Evolutionary conservation across 2,329 filamentous ascomycete genomes (phyloP).

Genomic region (Cladophialophora bantiana): DNA sequence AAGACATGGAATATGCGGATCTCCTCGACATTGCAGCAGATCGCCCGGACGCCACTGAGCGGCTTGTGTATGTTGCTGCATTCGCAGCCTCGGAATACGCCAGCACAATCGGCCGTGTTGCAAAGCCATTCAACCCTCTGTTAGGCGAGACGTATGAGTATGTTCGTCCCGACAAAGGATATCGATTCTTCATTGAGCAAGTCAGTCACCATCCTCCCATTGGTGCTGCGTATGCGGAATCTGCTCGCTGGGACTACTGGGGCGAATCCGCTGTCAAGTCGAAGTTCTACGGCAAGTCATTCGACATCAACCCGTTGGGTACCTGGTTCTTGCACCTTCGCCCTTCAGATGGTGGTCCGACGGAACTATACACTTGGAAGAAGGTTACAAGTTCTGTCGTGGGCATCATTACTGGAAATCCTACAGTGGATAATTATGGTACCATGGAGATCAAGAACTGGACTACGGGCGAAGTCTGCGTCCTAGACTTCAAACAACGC

Average conservation of each 20-base stretch:
- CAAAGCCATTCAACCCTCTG: slow-evolving; percentile 97
- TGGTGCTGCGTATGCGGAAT: slow-evolving; percentile 91
- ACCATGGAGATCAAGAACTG: slow-evolving; percentile 97
- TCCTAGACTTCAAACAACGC: slow-evolving; percentile 90
- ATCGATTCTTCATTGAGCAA: slow-evolving; percentile 98
- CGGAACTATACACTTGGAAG: slow-evolving; percentile 97
- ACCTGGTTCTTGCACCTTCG: slow-evolving; percentile 95
- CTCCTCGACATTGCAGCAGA: slow-evolving; percentile 88
- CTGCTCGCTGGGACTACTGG: slow-evolving; percentile 93
- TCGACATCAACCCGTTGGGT: slow-evolving; percentile 93
- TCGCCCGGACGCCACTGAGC: slow-evolving; percentile 83
- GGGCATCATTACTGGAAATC: slow-evolving; percentile 96
- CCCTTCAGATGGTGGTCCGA: slow-evolving; percentile 74
- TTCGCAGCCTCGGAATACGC: slow-evolving; percentile 97
- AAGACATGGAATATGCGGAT: slow-evolving; percentile 98
- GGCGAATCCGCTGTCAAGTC: slow-evolving; percentile 94
- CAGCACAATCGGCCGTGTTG: slow-evolving; percentile 93
- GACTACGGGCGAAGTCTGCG: slow-evolving; percentile 90
- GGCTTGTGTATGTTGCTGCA: slow-evolving; percentile 90
- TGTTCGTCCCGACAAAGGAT: slow-evolving; percentile 92
- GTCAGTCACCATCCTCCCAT: slow-evolving; percentile 97
- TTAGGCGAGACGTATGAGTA: slow-evolving; percentile 98
- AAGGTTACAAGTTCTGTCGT: slow-evolving; percentile 98
- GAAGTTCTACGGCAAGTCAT: slow-evolving; percentile 97
- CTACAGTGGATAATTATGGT: slow-evolving; percentile 97